Conservation (phyloP, 768 basidiomycete species). For the Gloeophyllum trabeum region DNA sequence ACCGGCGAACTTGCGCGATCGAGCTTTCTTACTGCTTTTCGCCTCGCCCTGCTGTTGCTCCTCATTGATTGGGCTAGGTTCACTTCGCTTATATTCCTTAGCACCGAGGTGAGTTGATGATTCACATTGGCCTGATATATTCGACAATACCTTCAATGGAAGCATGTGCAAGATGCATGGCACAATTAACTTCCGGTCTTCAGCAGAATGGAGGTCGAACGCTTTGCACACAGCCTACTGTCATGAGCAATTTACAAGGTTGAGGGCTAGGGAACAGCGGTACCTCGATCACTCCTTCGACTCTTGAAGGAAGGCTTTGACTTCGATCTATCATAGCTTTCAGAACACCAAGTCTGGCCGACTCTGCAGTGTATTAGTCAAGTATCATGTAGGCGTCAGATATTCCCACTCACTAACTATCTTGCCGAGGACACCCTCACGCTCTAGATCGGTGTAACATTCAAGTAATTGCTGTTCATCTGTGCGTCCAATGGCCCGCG, state of each 20-base stretch:
- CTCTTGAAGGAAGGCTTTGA: slow-evolving; percentile 31
- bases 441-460: slow-evolving; percentile 48
- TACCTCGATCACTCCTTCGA: slow-evolving; percentile 47
- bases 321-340: slow-evolving; percentile 67
- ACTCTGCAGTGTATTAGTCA: slow-evolving; percentile 27
- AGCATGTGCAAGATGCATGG: slow-evolving; percentile 51
- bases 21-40: too few species aligned
- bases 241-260: not conserved
- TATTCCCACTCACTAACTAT: slow-evolving; percentile 51
- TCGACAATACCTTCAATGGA: not conserved
- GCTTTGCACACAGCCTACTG: slow-evolving; percentile 48
- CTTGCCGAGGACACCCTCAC: slow-evolving; percentile 39
- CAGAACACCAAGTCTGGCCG: slow-evolving; percentile 67
- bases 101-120: too few species aligned
- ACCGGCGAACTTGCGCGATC: too few species aligned
- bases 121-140: too few species aligned
- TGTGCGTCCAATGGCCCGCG: slow-evolving; percentile 61
- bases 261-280: too few species aligned
- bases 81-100: too few species aligned
- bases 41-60: too few species aligned
- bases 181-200: slow-evolving; percentile 44
- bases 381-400: not conserved
- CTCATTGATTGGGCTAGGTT: too few species aligned
- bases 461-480: slow-evolving; percentile 41
- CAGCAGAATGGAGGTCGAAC: slow-evolving; percentile 40